A percentile compares a stretch with the other conserved stretches of the same genome.
Conservation (phyloP, 805 yeast genomes). For the Saccharomycopsis vini region DNA sequence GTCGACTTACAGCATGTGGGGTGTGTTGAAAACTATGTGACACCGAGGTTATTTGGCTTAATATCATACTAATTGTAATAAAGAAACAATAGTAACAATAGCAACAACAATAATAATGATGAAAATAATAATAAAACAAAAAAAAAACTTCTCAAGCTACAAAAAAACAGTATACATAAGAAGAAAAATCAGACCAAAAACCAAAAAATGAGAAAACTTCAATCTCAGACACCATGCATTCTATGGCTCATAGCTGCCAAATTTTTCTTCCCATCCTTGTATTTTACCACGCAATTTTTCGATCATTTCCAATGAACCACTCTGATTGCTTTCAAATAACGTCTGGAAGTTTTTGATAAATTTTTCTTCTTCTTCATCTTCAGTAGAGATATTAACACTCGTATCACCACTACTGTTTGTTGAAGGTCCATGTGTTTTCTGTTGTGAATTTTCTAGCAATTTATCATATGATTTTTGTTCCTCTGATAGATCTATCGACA, state of each 20-base stretch:
- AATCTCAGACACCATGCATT: no score
- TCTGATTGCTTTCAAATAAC: conserved; percentile 37
- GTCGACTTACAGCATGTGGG: no score
- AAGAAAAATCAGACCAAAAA: no score
- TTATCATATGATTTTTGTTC: conserved; percentile 46
- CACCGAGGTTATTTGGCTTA: no score
- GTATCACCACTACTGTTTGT: conserved; percentile 14
- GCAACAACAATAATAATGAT: no score
- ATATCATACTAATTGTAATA: no score
- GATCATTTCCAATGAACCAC: conserved; percentile 55
- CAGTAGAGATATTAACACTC: conserved; percentile 9
- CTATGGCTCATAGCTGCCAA: conserved; percentile 32
- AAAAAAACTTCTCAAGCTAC: neutral
- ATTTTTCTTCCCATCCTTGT: conserved; percentile 72
- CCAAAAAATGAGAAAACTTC: no score
- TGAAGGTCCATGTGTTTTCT: conserved; percentile 12
- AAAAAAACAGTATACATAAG: no score
- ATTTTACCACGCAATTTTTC: conserved; percentile 66
- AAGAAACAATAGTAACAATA: no score
- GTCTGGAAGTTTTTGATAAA: conserved; percentile 19
- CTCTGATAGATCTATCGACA: conserved; percentile 48
- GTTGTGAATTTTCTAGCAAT: conserved; percentile 21
- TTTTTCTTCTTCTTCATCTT: conserved; percentile 22
- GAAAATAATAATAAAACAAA: no score
- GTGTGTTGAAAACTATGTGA: no score